Evolutionary conservation across 1,139 yeast genomes (phyloP), one percentile per base, ranked within the genome.

Genomic region (Blastobotrys arbuscula): DNA sequence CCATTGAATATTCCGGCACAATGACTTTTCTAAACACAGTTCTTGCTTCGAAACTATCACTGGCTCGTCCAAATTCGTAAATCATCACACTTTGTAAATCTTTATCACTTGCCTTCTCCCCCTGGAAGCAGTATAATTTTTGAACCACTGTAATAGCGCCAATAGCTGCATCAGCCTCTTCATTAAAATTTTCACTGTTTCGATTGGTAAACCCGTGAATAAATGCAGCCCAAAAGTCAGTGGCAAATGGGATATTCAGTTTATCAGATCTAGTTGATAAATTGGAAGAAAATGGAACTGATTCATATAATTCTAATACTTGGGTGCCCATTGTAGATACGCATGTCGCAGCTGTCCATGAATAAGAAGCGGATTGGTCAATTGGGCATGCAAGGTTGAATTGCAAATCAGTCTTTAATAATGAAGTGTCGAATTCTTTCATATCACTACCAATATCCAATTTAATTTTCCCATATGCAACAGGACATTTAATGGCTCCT

Each of bases 211-310:
- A 62, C 9, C 71, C 70, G 26, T 57, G 57, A 37, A 68, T 55
- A 52, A 68, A 68, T 18, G 71, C 71, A 2, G 64, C 59, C 71
- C 72, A 68, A 52, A 68, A 68, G 48, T 68, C 72, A 19, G 63
- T 57, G 16, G 70, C 63, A 55, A 67, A 68, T 12, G 72, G 72
- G 16, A 69, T 58, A 35, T 46, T 55, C 13, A 68, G 56, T 43
- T 63, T 62, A 50, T 67, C 71, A 21, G 59, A 55, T 36, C 66
- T 60, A 19, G 62, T 62, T 23, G 57, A 52, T 16, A 59, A 48
- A 47, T 57, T 56, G 44, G 59, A 62, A 39, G 57, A 58, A 41
- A 54, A 55, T 2, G 59, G 55, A n/a, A 64, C 61, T 12, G 60
- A 50, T 39, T 64, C 66, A 34, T 56, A 54, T 26, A 65, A 56